phyloP scores from a whole-genome alignment of 805 yeast species.

The Yarrowia yakushimensis region DNA sequence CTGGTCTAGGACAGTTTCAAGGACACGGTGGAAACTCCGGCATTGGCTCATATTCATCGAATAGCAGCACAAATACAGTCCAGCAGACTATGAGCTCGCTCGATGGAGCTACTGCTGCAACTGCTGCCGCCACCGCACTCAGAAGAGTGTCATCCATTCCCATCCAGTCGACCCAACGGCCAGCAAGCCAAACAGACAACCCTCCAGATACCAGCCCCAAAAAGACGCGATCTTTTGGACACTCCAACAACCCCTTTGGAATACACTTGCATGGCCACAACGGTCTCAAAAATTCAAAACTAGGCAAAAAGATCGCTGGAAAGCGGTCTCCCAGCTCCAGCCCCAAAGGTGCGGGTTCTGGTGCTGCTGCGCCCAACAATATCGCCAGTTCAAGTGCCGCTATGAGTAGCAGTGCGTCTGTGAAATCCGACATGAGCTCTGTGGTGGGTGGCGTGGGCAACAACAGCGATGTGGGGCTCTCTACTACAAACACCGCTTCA shows the following conservation, averaged over 20 bases:
- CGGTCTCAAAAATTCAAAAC: slow-evolving; percentile 13
- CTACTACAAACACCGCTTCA: not conserved
- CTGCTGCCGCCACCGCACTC: slow-evolving; percentile 20
- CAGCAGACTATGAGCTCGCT: not conserved
- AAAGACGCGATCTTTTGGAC: not conserved
- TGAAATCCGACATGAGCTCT: not conserved
- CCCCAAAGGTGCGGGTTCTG: not conserved
- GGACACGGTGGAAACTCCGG: not conserved
- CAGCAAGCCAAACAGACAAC: not conserved
- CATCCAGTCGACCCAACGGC: slow-evolving; percentile 19
- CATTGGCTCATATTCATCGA: not conserved
- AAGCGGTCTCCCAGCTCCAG: slow-evolving; percentile 9
- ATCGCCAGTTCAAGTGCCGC: not conserved
- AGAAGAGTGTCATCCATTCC: slow-evolving; percentile 12
- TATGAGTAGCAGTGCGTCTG: slow-evolving; percentile 3
- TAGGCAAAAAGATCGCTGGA: slow-evolving; percentile 17
- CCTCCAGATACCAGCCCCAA: not conserved
- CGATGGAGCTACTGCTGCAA: slow-evolving; percentile 19
- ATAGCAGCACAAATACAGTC: not conserved
- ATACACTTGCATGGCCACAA: slow-evolving; percentile 10
- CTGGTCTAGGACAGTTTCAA: not conserved
- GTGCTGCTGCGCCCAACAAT: not conserved
- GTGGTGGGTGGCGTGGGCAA: not conserved
- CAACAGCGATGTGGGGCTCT: not conserved
- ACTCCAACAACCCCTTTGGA: slow-evolving; percentile 14